phyloP scores from a whole-genome alignment of 305 asterid genomes.

The Withania somnifera region DNA sequence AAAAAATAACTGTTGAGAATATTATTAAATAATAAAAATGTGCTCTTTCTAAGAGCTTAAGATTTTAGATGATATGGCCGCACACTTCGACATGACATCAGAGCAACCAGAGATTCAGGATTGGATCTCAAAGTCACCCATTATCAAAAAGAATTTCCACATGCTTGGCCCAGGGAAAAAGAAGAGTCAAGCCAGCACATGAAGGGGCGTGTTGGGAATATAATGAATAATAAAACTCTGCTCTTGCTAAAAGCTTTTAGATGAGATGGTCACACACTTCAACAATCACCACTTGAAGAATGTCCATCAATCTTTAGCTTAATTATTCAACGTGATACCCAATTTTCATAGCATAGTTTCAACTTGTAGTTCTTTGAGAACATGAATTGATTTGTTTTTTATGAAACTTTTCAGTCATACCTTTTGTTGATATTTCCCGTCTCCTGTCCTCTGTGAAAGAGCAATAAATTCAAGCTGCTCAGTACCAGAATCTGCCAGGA shows the following conservation, averaged over 20 bases:
- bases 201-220: background rate
- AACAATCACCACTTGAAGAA: background rate
- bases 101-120: background rate
- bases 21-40: background rate
- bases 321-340: background rate
- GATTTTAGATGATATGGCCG: background rate
- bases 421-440: conserved; percentile 81
- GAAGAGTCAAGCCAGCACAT: background rate
- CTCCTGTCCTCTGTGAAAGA: conserved; percentile 92
- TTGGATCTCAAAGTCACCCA: background rate
- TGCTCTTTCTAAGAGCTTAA: background rate
- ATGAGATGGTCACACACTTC: background rate
- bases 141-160: background rate
- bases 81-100: background rate
- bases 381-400: background rate
- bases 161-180: background rate
- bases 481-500: conserved; percentile 94
- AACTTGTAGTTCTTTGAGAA: background rate
- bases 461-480: conserved; percentile 99
- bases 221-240: background rate
- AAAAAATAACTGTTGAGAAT: background rate
- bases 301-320: background rate
- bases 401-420: conserved; percentile 17
- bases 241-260: background rate
- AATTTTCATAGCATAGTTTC: background rate